Evolutionary conservation across 1,139 yeast genomes (phyloP).

Genomic region (Hemisphaericaspora xylofermentans): DNA sequence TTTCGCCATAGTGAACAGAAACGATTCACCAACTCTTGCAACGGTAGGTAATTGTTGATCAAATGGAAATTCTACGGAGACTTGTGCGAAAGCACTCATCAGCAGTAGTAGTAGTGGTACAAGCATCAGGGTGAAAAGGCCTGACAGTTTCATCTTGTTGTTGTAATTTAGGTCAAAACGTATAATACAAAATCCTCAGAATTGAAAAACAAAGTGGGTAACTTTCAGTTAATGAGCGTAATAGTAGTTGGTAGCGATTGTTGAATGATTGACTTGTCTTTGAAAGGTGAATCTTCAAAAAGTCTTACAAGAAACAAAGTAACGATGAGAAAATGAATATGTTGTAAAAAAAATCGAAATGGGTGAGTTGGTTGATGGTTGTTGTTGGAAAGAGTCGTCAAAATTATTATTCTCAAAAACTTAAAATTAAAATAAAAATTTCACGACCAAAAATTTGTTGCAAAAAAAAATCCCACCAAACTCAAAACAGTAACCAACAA

Average conservation of each 20-base stretch:
- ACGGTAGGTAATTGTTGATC: conserved; percentile 83
- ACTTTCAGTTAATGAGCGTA: not conserved
- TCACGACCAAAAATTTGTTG: not conserved
- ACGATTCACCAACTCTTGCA: conserved; percentile 66
- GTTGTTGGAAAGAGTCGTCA: too few relatives aligned
- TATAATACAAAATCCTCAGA: too few relatives aligned
- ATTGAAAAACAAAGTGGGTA: too few relatives aligned
- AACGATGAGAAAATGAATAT: too few relatives aligned
- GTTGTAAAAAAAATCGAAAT: too few relatives aligned
- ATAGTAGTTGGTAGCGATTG: not conserved
- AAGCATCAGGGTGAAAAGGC: not conserved
- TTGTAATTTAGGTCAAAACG: not conserved
- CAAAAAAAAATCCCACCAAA: not conserved
- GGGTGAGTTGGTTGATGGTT: too few relatives aligned
- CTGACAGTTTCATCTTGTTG: not conserved
- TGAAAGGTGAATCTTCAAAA: too few relatives aligned
- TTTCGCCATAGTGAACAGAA: conserved; percentile 66
- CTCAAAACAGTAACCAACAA: not conserved
- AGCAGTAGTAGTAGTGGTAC: not conserved
- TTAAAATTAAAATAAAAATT: too few relatives aligned
- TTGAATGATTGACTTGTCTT: too few relatives aligned
- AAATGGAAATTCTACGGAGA: conserved; percentile 74
- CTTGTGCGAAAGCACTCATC: conserved; percentile 18
- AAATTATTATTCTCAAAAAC: too few relatives aligned
- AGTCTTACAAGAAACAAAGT: too few relatives aligned